These are phyloP conservation scores for Fomitopsis palustris DNA, from an alignment of 1,284 basidiomycete genomes.

Conservation along the genomic window DNA sequence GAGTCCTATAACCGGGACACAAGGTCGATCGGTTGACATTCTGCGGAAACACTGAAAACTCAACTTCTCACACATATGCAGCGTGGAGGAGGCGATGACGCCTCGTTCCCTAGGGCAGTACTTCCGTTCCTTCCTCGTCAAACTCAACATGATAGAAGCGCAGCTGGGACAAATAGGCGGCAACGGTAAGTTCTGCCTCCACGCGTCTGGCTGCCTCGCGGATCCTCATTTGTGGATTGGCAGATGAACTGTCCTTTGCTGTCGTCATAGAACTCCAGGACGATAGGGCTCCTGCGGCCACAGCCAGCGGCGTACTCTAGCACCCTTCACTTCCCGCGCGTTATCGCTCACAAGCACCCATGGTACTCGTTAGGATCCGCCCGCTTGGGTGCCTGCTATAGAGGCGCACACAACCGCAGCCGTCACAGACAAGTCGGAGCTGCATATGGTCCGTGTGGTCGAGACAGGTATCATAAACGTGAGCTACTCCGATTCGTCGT, in stretches of 20 bases:
- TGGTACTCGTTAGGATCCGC: conserved; percentile 43
- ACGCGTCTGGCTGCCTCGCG: neutral
- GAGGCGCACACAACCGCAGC: conserved; percentile 62
- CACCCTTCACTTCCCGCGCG: neutral
- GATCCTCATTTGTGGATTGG: neutral
- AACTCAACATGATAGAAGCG: conserved; percentile 78
- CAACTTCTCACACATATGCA: conserved; percentile 24
- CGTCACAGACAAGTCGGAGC: conserved; percentile 53
- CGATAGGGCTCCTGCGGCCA: conserved; percentile 54
- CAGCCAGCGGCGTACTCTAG: conserved; percentile 41
- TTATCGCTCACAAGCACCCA: neutral
- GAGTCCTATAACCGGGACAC: conserved; percentile 63
- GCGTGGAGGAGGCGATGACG: conserved; percentile 69
- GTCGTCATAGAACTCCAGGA: conserved; percentile 82
- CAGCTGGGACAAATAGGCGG: conserved; percentile 62
- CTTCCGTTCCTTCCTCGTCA: conserved; percentile 83
- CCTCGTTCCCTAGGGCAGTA: conserved; percentile 65
- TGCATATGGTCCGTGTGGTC: conserved; percentile 71
- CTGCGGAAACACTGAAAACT: neutral
- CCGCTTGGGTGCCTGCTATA: conserved; percentile 74
- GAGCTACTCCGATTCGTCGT: conserved; percentile 23
- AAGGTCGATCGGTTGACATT: conserved; percentile 37
- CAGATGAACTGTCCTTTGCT: conserved; percentile 78
- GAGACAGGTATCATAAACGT: conserved; percentile 87
- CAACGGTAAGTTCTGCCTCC: conserved; percentile 33